Conservation (phyloP, 257 asterid species). For the Solanum virginianum region DNA sequence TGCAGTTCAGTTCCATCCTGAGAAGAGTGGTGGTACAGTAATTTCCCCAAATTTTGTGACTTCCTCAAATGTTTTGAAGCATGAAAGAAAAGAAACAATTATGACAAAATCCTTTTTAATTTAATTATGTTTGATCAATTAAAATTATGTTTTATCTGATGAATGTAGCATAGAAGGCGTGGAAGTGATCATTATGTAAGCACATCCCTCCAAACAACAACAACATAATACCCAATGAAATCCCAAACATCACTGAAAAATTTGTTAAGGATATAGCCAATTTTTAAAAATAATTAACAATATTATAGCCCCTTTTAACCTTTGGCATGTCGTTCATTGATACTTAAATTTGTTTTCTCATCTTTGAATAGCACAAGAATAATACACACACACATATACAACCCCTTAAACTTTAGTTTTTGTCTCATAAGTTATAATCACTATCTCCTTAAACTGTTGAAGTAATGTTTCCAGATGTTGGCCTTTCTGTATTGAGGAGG, state of each 20-base stretch:
- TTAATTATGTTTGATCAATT: background rate
- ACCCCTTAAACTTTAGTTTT: background rate
- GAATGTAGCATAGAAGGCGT: background rate
- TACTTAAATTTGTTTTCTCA: background rate
- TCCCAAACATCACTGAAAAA: background rate
- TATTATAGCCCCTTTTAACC: background rate
- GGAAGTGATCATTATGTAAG: background rate
- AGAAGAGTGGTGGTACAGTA: slow-evolving; percentile 86
- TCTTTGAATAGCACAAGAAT: background rate
- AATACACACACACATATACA: background rate
- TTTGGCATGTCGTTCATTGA: background rate
- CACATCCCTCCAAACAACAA: background rate
- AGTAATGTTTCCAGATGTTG: slow-evolving; percentile 48
- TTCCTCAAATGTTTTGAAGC: background rate
- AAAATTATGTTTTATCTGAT: background rate
- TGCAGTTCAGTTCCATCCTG: slow-evolving; percentile 98
- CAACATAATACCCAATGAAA: too few species aligned
- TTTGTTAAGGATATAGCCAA: background rate
- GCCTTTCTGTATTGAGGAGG: slow-evolving; percentile 79
- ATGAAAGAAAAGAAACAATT: background rate
- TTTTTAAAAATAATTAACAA: background rate
- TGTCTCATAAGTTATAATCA: background rate
- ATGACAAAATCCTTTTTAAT: background rate
- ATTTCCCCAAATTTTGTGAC: background rate
- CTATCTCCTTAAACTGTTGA: background rate